These are phyloP conservation scores for Royoungia palumana DNA, from an alignment of 768 basidiomycete genomes.

Conservation along the genomic window DNA sequence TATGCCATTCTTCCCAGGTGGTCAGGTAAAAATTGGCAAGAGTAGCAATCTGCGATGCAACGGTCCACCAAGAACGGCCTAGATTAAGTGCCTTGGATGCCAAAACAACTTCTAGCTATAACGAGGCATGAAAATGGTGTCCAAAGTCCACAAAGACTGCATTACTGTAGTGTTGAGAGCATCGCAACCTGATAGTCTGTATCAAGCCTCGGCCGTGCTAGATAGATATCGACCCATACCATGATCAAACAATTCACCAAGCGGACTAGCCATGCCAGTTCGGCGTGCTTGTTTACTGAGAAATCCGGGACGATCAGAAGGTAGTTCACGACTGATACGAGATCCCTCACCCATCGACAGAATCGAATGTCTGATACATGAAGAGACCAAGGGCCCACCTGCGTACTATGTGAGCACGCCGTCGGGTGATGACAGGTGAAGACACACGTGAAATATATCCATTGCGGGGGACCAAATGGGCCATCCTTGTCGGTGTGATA, in stretches of 20 bases:
- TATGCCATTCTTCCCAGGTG: constrained; percentile 86
- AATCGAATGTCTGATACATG: constrained; percentile 85
- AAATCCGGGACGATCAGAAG: background rate
- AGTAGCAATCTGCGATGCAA: constrained; percentile 72
- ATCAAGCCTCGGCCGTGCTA: background rate
- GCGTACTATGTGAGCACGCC: constrained; percentile 1
- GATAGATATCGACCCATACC: constrained; percentile 43
- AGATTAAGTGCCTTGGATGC: constrained; percentile 83
- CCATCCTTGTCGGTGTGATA: constrained; percentile 70
- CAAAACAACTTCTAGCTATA: constrained; percentile 83
- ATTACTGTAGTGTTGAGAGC: constrained; percentile 91
- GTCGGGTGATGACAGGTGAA: background rate
- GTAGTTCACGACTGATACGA: background rate
- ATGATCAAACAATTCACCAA: constrained; percentile 99
- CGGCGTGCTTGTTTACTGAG: constrained; percentile 89
- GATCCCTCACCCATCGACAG: constrained; percentile 73
- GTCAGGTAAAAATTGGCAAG: constrained; percentile 71
- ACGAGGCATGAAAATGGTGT: background rate
- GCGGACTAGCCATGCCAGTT: constrained; percentile 95
- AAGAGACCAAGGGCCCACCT: constrained; percentile 91
- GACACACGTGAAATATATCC: constrained; percentile 85
- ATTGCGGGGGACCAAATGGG: constrained; percentile 61
- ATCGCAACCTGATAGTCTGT: constrained; percentile 63
- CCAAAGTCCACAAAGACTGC: background rate
- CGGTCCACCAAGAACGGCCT: constrained; percentile 96